Base-by-base conservation (phyloP, 768 basidiomycete species). In the Tubosaeta brunneosetosa region DNA sequence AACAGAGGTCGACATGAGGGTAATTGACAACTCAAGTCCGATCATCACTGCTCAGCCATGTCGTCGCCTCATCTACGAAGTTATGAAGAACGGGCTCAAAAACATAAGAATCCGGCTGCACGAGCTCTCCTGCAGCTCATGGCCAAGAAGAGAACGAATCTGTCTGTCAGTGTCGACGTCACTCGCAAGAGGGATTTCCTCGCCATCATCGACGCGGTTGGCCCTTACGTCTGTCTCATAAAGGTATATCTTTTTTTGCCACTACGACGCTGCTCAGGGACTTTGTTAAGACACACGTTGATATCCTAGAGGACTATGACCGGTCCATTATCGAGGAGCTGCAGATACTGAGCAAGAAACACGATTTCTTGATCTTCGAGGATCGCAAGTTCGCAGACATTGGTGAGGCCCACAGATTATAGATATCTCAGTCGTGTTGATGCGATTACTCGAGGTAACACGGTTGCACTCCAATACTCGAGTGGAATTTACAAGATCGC, bases 341-440 rank as follows among this genome's bases (percentile, higher is more conserved):
- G 38, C 78, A 83, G 54, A 75, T 76, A 33, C 81, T 98, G 7
- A 85, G 86, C 63, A 63, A 71, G 43, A 86, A 88, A 66, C 84
- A 97, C 57, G 91, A 97, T 63, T 99, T 98, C 73, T 69, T 95
- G 48, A 94, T 97, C 61, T 99, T 98, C 61, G 97, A 98, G 73
- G 97, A 99, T 74, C 79, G 97, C 58, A 99, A 99, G 71, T 99
- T 99, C 63, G 95, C 97, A 4, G 97, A 99, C 70, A 98, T 99
- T 48, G 95, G 95, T 94, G 56, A 62, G 80, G 60, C 32, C 47
- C 16, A 7, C 44, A 17, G 14, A 4, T 9, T 41, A 22, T 34
- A 14, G 4, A 45, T 47, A 32, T 25, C 31, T 43, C 44, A 16
- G 45, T 51, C 8, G 38, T 33, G 14, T 44, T 54, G 8, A 47